Conservation (phyloP, 1,284 basidiomycete genomes). For the Pseudomicrostroma phylloplanum region DNA sequence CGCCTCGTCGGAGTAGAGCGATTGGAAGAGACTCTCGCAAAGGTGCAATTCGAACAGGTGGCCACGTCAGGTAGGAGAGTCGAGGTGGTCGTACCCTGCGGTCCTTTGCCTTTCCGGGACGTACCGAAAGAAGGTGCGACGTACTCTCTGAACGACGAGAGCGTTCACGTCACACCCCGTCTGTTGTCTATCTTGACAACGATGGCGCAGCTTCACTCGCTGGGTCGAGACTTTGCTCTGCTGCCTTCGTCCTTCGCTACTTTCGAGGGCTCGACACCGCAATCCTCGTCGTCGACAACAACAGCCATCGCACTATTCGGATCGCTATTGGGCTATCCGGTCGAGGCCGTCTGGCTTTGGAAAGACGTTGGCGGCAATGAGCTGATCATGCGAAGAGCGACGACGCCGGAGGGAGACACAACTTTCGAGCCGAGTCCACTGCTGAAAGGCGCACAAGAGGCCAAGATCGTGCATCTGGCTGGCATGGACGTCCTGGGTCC, state of each 20-base stretch:
- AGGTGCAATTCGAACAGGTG: conserved; percentile 35
- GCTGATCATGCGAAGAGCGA: conserved; percentile 47
- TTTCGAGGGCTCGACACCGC: conserved; percentile 21
- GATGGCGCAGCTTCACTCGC: conserved; percentile 49
- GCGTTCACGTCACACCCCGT: conserved; percentile 43
- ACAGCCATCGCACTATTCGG: conserved; percentile 49
- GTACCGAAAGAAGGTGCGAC: conserved; percentile 26
- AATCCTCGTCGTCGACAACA: conserved; percentile 50
- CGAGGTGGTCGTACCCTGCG: conserved; percentile 32
- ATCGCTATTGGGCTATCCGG: conserved; percentile 47
- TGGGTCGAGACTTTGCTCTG: conserved; percentile 46
- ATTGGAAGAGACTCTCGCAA: conserved; percentile 20
- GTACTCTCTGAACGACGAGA: conserved; percentile 16
- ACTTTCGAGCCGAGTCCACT: conserved; percentile 48
- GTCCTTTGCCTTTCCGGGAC: conserved; percentile 30
- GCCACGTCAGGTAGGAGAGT: conserved; percentile 14
- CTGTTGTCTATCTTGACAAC: conserved; percentile 44
- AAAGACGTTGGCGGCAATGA: conserved; percentile 51
- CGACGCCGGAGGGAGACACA: conserved; percentile 41
- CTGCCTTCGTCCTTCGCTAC: conserved; percentile 26
- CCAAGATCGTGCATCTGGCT: conserved; percentile 50
- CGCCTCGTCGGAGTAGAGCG: conserved; percentile 24
- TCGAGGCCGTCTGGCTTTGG: conserved; percentile 50
- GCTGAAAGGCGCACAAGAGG: conserved; percentile 44
- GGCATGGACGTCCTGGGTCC: conserved; percentile 51